Percentiles rank a stretch among this genome's conserved stretches.
Evolutionary conservation across 2,329 filamentous ascomycete genomes (phyloP).

Genomic region (Colletotrichum tropicale): DNA sequence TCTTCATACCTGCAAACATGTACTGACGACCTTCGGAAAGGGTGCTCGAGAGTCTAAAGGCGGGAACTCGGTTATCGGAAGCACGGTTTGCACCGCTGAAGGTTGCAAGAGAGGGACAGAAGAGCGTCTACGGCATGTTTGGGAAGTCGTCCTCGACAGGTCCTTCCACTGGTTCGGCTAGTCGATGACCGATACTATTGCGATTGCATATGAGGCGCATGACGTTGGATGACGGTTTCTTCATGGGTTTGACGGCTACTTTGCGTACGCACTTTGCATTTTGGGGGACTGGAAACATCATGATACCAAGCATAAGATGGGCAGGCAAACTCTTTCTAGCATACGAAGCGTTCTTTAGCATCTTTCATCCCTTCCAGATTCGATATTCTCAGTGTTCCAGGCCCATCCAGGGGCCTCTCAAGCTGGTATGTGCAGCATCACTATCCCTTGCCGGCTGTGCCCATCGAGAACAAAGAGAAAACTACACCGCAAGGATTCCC

Average conservation of each 20-base stretch:
- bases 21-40: conserved; percentile 40
- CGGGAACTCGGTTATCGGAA: conserved; percentile 76
- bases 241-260: not conserved
- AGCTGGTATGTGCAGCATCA: not conserved
- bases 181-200: not conserved
- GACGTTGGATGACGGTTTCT: not conserved
- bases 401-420: not conserved
- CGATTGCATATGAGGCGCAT: not conserved
- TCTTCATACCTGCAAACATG: not conserved
- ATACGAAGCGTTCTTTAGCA: not conserved
- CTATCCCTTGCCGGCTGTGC: not conserved
- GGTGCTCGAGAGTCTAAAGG: conserved; percentile 84
- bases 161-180: not conserved
- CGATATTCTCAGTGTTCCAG: not conserved
- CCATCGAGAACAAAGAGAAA: not conserved
- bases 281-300: not conserved
- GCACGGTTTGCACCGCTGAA: conserved; percentile 70
- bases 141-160: not conserved
- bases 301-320: not conserved
- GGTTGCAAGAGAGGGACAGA: conserved; percentile 65
- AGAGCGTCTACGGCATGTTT: conserved; percentile 64
- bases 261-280: not conserved
- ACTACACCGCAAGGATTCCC: not conserved
- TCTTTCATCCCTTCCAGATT: not conserved
- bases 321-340: not conserved